These are phyloP conservation scores for Xenosphaeropsis pyriputrescens DNA, from an alignment of 2,329 filamentous ascomycete species.

Conservation along the genomic window DNA sequence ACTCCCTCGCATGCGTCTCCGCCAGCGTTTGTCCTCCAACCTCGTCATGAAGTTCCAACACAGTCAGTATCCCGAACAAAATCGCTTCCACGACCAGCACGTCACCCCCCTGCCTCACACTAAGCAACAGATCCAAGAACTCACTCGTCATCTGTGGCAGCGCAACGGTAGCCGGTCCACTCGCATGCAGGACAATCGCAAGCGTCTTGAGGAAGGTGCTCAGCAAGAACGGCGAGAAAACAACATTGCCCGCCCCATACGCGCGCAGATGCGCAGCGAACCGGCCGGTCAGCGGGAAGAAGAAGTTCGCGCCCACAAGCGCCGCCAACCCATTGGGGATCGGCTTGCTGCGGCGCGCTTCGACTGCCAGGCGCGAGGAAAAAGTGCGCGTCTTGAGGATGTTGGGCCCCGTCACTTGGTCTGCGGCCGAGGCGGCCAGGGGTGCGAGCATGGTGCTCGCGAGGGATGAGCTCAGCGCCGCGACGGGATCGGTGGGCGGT, in stretches of 20 bases:
- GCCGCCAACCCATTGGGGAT: constrained; percentile 68
- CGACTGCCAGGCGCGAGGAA: constrained; percentile 58
- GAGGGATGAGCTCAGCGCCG: constrained; percentile 51
- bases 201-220: constrained; percentile 76
- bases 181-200: constrained; percentile 66
- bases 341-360: constrained; percentile 37
- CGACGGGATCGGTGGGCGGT: constrained; percentile 28
- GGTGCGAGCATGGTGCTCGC: constrained; percentile 65
- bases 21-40: constrained; percentile 48
- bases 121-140: constrained; percentile 70
- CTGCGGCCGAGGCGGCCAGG: constrained; percentile 67
- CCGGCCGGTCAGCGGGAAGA: constrained; percentile 71
- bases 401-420: constrained; percentile 64
- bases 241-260: constrained; percentile 37
- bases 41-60: constrained; percentile 71
- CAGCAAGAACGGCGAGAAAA: constrained; percentile 63
- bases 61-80: constrained; percentile 62
- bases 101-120: constrained; percentile 49
- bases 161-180: constrained; percentile 63
- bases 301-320: constrained; percentile 63
- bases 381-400: constrained; percentile 83
- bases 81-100: constrained; percentile 56
- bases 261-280: constrained; percentile 54
- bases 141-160: constrained; percentile 73
- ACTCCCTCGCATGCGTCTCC: constrained; percentile 55